These are phyloP conservation scores for Penicillium fimorum DNA, from an alignment of 495 filamentous ascomycete genomes.

Conservation along the genomic window DNA sequence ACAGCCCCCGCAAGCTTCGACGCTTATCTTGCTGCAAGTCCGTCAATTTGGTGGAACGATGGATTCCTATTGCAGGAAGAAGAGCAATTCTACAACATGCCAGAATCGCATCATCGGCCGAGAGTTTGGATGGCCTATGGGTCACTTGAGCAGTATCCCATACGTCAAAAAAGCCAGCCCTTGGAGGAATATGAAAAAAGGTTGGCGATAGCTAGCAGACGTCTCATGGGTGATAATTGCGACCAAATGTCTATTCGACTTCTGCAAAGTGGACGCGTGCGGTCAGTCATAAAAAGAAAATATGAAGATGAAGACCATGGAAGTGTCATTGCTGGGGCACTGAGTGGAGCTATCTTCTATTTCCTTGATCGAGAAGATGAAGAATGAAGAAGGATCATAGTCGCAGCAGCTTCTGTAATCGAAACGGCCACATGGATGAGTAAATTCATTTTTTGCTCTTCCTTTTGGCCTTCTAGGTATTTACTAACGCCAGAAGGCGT, in stretches of 20 bases:
- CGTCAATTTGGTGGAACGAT: slow-evolving; percentile 30
- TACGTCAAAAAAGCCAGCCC: slow-evolving; percentile 11
- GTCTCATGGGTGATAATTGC: slow-evolving; percentile 28
- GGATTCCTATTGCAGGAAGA: slow-evolving; percentile 18
- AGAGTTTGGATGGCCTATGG: slow-evolving; percentile 20
- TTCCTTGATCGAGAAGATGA: slow-evolving; percentile 14
- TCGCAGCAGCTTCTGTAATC: neutral
- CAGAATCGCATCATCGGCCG: neutral
- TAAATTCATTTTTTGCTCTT: neutral
- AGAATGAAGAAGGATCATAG: neutral
- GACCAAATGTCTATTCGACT: slow-evolving; percentile 18
- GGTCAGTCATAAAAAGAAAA: slow-evolving; percentile 8
- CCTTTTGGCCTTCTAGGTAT: neutral
- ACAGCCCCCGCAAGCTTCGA: slow-evolving; percentile 19
- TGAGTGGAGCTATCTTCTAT: slow-evolving; percentile 22
- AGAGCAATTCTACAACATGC: slow-evolving; percentile 4
- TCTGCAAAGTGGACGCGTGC: slow-evolving; percentile 2
- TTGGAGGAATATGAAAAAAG: slow-evolving; percentile 13
- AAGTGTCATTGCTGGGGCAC: slow-evolving; percentile 23
- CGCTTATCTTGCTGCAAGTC: slow-evolving; percentile 26
- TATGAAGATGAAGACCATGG: slow-evolving; percentile 30
- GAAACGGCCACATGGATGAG: neutral
- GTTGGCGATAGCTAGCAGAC: slow-evolving; percentile 1
- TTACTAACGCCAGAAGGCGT: neutral
- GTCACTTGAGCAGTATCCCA: slow-evolving; percentile 21